Conservation (phyloP, 2,329 filamentous ascomycete genomes). For the Cercospora nicotianae region DNA sequence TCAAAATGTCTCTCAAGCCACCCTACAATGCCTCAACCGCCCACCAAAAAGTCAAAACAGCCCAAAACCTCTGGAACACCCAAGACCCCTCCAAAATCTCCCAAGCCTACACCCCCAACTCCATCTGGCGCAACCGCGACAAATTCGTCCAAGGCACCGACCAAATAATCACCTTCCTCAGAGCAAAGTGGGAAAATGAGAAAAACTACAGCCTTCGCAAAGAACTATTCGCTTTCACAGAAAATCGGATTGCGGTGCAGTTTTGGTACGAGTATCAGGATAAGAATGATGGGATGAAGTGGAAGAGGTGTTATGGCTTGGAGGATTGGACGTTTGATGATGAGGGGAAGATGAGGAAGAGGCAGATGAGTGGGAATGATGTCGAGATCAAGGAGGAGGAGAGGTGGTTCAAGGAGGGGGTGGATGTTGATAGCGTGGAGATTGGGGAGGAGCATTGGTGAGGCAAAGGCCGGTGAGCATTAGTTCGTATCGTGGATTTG, state of each 20-base stretch:
- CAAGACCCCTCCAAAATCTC: constrained; percentile 66
- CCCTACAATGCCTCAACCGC: constrained; percentile 76
- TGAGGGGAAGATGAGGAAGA: constrained; percentile 70
- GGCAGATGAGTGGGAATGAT: constrained; percentile 75
- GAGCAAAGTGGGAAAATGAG: constrained; percentile 73
- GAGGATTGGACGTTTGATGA: constrained; percentile 76
- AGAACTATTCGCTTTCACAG: constrained; percentile 76
- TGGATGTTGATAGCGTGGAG: constrained; percentile 66
- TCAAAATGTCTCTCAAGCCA: constrained; percentile 54
- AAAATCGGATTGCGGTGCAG: constrained; percentile 79
- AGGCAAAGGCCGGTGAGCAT: too few relatives aligned
- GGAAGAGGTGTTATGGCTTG: constrained; percentile 79
- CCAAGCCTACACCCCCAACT: constrained; percentile 71
- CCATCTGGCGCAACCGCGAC: constrained; percentile 77
- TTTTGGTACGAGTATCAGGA: constrained; percentile 60
- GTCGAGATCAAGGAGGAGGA: constrained; percentile 61
- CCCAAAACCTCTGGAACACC: constrained; percentile 81
- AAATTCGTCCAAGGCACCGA: constrained; percentile 68
- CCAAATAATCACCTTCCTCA: constrained; percentile 67
- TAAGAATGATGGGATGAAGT: constrained; percentile 61
- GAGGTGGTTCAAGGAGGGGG: constrained; percentile 68
- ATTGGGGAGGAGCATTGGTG: constrained; percentile 71
- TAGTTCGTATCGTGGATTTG: too few relatives aligned
- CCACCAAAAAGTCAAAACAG: constrained; percentile 74
- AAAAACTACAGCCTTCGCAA: constrained; percentile 73